Base-by-base conservation (phyloP, 305 asterid species). In the Withania somnifera region DNA sequence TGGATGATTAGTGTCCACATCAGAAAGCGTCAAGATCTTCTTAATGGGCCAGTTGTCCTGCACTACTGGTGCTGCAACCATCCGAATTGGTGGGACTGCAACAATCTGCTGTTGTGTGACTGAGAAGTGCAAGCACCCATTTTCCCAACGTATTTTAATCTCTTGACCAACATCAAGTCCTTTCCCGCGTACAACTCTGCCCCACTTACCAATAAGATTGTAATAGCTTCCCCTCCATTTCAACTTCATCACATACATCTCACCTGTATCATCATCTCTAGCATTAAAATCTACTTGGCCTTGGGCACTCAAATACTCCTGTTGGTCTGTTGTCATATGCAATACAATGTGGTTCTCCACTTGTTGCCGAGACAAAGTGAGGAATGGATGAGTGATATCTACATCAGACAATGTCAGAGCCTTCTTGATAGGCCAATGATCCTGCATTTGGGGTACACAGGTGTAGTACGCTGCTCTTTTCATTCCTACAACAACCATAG, bases 181-280 rank as follows among this genome's bases (percentile, higher is more conserved):
- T 88, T 93, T 93, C 58, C 91, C 91, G 32, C 95, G 90, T 38
- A 93, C 91, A 76, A 93, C 87, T 84, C 91, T 93, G 6, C 97
- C 97, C 97, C 97, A 93, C 84, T 88, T 91, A 1, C 95, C 95
- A 85, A 91, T 92, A 84, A 92, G 91, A 87, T 92, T 92, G 87
- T 89, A 91, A 63, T 91, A 91, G 85, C 95, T 91, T 84, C 96
- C 96, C 57, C 96, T 89, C 96, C 96, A 92, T 86, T 92, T 92
- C 84, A 92, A 69, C 87, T 92, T 92, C 97, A 92, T 92, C 69
- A 84, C 68, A 79, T 86, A 89, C 87, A 86, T 85, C 82, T 91
- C 94, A 40, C 97, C 91, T 50, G 91, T 90, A 80, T 93, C 97
- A 80, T 93, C 95, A 83, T 93, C 97, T 85, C 82, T 91, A 60